Evolutionary conservation across 306 rosid species (phyloP).

Genomic region (Castanospermum australe): DNA sequence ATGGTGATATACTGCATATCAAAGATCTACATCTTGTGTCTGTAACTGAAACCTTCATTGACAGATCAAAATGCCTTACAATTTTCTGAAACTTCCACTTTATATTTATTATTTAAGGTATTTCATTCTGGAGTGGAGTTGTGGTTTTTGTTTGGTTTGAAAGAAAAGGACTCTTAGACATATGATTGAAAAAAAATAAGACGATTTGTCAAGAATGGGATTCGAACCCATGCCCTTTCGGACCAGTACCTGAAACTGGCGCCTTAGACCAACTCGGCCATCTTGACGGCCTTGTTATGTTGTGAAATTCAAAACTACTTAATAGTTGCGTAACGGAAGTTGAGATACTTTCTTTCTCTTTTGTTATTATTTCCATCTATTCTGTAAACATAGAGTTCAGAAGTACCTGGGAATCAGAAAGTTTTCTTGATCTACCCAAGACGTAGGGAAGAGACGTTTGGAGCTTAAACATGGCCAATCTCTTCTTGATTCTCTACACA

Average conservation of each 20-base stretch:
- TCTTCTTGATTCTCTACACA: neutral
- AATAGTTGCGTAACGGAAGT: neutral
- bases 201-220: conserved; percentile 48
- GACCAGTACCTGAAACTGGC: conserved; percentile 71
- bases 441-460: no score
- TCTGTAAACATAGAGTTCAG: neutral
- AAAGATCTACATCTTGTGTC: neutral
- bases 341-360: neutral
- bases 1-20: neutral
- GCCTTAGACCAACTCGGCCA: conserved; percentile 77
- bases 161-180: neutral
- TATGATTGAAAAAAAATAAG: neutral
- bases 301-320: no score
- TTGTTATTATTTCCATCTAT: neutral
- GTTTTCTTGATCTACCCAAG: neutral
- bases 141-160: neutral
- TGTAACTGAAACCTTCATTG: neutral
- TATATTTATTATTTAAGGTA: no score
- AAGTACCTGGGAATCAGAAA: neutral
- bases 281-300: conserved; percentile 58
- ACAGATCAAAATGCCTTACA: neutral
- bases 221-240: conserved; percentile 65
- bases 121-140: neutral
- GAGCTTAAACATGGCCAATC: neutral
- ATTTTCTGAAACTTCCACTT: no score